A percentile compares a stretch with the other conserved stretches of the same genome.
These are phyloP conservation scores for Dactylonectria macrodidyma DNA, from an alignment of 2,329 filamentous ascomycete genomes.

Conservation along the genomic window DNA sequence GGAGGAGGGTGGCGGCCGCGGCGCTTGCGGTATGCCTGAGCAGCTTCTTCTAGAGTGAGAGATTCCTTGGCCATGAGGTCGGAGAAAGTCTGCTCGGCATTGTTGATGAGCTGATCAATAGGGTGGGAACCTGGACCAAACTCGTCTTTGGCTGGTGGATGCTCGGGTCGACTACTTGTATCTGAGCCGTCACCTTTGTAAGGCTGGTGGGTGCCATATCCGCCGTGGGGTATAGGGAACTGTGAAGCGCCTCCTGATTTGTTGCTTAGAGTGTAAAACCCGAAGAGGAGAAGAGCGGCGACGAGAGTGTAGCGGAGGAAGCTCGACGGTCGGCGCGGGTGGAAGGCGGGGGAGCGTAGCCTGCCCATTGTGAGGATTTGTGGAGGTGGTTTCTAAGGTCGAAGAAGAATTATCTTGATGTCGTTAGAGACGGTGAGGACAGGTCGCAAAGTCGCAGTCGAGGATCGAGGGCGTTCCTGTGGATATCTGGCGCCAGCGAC, in stretches of 20 bases:
- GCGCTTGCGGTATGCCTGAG: conserved; percentile 69
- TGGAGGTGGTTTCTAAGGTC: neutral
- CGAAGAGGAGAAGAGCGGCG: conserved; percentile 53
- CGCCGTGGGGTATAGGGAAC: neutral
- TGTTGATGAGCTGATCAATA: conserved; percentile 67
- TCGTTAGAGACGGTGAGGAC: neutral
- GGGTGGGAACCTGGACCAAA: conserved; percentile 55
- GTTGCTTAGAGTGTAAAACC: conserved; percentile 48
- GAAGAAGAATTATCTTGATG: neutral
- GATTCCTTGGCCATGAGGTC: conserved; percentile 61
- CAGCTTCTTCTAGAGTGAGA: conserved; percentile 66
- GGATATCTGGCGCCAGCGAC: conserved; percentile 32
- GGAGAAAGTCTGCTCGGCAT: conserved; percentile 59
- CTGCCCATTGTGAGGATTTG: conserved; percentile 42
- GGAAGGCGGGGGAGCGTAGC: conserved; percentile 58
- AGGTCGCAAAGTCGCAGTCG: neutral
- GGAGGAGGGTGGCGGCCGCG: conserved; percentile 75
- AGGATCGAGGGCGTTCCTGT: conserved; percentile 8
- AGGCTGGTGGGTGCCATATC: neutral
- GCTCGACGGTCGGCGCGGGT: conserved; percentile 60
- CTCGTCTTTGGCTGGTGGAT: conserved; percentile 17
- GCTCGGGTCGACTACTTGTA: conserved; percentile 17
- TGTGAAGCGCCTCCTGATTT: conserved; percentile 1
- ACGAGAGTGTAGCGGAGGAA: conserved; percentile 59
- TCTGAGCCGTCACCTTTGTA: conserved; percentile 6